Evolutionary conservation across 2,329 filamentous ascomycete genomes (phyloP).

Genomic region (Elsinoe arachidis): DNA sequence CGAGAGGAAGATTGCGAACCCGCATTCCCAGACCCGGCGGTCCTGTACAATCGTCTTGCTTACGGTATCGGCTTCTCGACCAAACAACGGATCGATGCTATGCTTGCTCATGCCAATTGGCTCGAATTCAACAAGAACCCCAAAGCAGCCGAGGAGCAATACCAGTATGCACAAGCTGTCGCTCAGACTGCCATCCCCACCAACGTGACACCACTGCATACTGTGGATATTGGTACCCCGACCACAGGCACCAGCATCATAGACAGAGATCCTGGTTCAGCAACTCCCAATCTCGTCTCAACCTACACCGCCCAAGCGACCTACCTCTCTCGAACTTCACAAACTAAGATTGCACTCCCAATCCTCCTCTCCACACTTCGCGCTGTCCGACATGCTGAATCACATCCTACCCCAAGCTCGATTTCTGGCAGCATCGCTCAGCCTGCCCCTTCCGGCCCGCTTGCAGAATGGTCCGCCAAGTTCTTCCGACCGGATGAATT

Average conservation of each 20-base stretch:
- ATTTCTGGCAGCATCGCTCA: not conserved
- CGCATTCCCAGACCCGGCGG: slow-evolving; percentile 62
- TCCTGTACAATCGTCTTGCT: slow-evolving; percentile 72
- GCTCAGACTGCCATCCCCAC: slow-evolving; percentile 51
- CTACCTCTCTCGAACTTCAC: slow-evolving; percentile 62
- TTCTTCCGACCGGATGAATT: slow-evolving; percentile 42
- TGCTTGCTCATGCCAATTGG: slow-evolving; percentile 76
- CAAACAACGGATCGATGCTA: slow-evolving; percentile 72
- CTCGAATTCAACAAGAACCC: slow-evolving; percentile 65
- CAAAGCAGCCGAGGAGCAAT: slow-evolving; percentile 62
- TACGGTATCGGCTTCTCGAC: slow-evolving; percentile 70
- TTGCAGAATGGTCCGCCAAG: slow-evolving; percentile 17
- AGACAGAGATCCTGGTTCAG: slow-evolving; percentile 40
- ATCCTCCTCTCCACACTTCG: slow-evolving; percentile 79
- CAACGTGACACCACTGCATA: slow-evolving; percentile 18
- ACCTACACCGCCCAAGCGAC: slow-evolving; percentile 70
- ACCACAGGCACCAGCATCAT: slow-evolving; percentile 54
- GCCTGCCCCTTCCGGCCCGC: not conserved
- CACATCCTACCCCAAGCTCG: slow-evolving; percentile 21
- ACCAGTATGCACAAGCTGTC: slow-evolving; percentile 66
- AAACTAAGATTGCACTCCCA: slow-evolving; percentile 63
- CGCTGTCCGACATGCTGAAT: slow-evolving; percentile 55
- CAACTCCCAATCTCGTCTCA: slow-evolving; percentile 60
- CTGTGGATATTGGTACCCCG: slow-evolving; percentile 38
- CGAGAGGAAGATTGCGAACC: slow-evolving; percentile 66